Evolutionary conservation across 768 basidiomycete species (phyloP).

Genomic region (Dacryopinax primogenitus): DNA sequence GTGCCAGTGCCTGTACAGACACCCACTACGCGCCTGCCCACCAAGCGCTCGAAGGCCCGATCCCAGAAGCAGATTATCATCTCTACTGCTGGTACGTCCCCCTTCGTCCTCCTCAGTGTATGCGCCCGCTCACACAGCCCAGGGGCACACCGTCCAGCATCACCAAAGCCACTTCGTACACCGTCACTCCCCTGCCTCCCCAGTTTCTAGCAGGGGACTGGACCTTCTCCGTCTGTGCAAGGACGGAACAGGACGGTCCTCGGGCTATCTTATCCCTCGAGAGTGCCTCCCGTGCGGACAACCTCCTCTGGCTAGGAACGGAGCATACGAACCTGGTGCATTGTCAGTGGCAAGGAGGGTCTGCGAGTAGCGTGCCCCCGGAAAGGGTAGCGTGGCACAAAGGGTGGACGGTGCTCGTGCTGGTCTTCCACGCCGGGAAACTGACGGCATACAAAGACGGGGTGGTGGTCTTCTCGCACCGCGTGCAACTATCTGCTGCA

Average conservation of each 20-base stretch:
- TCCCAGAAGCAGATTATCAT: not conserved
- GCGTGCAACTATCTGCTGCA: too few relatives aligned
- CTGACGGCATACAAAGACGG: not conserved
- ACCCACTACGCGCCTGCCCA: not conserved
- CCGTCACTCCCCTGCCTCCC: not conserved
- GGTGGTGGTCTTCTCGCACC: not conserved
- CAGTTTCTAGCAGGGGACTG: not conserved
- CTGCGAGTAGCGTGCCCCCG: not conserved
- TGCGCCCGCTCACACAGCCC: not conserved
- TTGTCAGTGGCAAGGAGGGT: not conserved
- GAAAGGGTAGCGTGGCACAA: conserved; percentile 1
- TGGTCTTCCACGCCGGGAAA: not conserved
- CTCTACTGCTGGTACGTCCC: not conserved
- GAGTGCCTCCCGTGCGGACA: not conserved
- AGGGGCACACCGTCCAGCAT: conserved; percentile 3
- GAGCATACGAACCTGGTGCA: conserved; percentile 4
- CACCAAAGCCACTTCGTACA: not conserved
- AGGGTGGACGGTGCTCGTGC: not conserved
- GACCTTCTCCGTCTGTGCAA: not conserved
- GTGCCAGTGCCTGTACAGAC: not conserved
- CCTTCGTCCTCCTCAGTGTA: not conserved
- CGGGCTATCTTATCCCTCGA: not conserved
- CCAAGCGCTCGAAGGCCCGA: not conserved
- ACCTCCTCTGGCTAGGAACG: not conserved
- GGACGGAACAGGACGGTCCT: not conserved